Evolutionary conservation across 176 grass and related monocot species (phyloP), one percentile per base, ranked within the genome.

Genomic region (Oryza rufipogon): DNA sequence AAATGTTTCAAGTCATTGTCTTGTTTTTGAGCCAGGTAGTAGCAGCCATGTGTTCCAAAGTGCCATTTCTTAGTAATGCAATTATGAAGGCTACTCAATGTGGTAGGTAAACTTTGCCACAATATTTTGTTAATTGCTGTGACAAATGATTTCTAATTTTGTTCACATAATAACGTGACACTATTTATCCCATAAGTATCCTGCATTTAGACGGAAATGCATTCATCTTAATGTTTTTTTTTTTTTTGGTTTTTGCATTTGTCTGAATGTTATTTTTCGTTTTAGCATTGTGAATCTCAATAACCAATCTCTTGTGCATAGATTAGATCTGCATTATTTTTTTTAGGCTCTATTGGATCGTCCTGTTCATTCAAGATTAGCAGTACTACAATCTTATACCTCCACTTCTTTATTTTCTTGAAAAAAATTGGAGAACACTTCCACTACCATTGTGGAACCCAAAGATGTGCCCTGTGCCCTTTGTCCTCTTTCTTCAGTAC

Each of bases 1-100:
- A 30, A 32, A 70, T 19, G 5, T 60, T 61, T 36, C 25, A 38
- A 58, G 9, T 56, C 47, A 60, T 78, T 44, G 65, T 64, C 36
- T 66, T 86, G 26, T 82, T 26, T 71, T 71, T 79, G 71, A 71
- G 67, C 23, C 76, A 97, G 94, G 83, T 92, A 42, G 69, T 97
- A 48, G 94, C 87, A 79, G 87, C 94, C 84, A 92, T 97, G 91
- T 97, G 94, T 81, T 97, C 91, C 3, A 97, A 97, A 85, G 88
- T 97, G 81, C 94, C 94, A 81, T 90, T 97, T 78, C 82, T 94
- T 64, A 90, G 94, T 80, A 97, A 71, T 83, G 92, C 89, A 72
- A 97, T 97, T 70, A 94, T 94, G 94, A 94, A 86, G 77, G 89
- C 91, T 84, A 87, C 94, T 81, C 79, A 92, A 71, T 94, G 82